Evolutionary conservation across 1,284 basidiomycete species (phyloP), one percentile per base, ranked within the genome.

Genomic region (Moesziomyces sp.): DNA sequence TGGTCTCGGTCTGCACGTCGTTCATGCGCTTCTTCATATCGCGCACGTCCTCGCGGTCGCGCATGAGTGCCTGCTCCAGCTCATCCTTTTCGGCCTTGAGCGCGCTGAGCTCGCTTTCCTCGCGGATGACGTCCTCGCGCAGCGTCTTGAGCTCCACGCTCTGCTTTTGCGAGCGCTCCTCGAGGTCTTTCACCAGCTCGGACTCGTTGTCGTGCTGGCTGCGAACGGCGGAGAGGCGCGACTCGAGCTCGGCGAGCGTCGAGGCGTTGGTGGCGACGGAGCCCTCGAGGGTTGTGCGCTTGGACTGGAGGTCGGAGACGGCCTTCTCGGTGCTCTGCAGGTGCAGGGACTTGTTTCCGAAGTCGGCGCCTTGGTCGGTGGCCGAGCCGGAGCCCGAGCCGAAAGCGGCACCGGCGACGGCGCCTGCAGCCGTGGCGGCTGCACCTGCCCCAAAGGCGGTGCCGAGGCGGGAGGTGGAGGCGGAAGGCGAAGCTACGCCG

Each of bases 11-110:
- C 26, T 91, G 90, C 18, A 91, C 88, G 81, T 95, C 93, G 24
- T 90, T 86, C 89, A 96, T 91, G 78, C 89, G 90, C 76, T 90
- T 90, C 81, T 97, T 91, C 66, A 97, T 86, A 30, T 91, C 92
- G 44, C 96, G 88, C 2, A 93, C 90, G 67, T 98, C 95, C 84
- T 99, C 97, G 85, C 97, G 97, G 85, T 98, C 97, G 35, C 92
- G 88, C 74, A 99, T 84, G 58, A 97, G 88, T 0, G 89, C 86
- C 33, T 94, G 93, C 84, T 97, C 95, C 13, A 97, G 87, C 85
- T 99, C 96, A 26, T 91, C 88, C 86, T 96, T 97, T 86, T 98
- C 95, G 21, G 94, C 89, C 38, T 91, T 88, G 54, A 97, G 84
- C 5, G 91, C 94, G 74, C 92, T 94, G 35, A 99, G 88, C 77